Evolutionary conservation across 139 green algal genomes (phyloP).

Genomic region (Micractinium sp.): DNA sequence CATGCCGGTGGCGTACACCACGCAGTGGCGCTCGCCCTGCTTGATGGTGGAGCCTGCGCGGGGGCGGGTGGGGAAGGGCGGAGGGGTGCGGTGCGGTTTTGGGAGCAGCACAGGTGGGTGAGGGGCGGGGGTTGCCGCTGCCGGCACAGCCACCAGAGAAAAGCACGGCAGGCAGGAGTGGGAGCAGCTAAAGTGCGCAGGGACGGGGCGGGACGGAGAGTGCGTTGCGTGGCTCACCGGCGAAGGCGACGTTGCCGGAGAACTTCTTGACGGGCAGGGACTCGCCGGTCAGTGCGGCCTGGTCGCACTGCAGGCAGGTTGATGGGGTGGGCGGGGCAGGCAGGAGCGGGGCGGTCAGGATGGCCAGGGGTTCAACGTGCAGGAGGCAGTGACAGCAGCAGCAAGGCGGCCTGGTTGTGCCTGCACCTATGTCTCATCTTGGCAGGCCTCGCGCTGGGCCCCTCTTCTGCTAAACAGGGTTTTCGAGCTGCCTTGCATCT

Average conservation of each 20-base stretch:
- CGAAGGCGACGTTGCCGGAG: slow-evolving; percentile 79
- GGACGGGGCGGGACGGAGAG: too few species aligned
- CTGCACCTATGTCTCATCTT: too few species aligned
- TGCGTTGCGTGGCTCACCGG: slow-evolving; percentile 54
- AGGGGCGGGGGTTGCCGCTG: too few species aligned
- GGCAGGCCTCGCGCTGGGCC: too few species aligned
- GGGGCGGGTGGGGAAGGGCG: slow-evolving; percentile 49
- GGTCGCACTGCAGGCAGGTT: slow-evolving; percentile 68
- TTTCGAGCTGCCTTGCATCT: too few species aligned
- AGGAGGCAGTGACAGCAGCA: too few species aligned
- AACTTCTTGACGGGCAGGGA: slow-evolving; percentile 88
- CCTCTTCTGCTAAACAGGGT: too few species aligned
- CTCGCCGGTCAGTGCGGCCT: slow-evolving; percentile 89
- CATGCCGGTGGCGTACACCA: slow-evolving; percentile 69
- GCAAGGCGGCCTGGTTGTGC: too few species aligned
- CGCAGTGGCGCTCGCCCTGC: slow-evolving; percentile 83
- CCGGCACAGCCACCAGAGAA: too few species aligned
- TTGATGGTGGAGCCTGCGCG: slow-evolving; percentile 78
- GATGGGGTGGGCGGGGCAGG: not conserved
- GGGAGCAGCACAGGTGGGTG: slow-evolving; percentile 55
- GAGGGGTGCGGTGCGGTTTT: slow-evolving; percentile 77
- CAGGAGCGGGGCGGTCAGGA: not conserved
- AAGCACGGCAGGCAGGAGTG: not conserved
- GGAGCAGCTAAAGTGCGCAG: too few species aligned
- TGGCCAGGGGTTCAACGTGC: too few species aligned